Conservation (phyloP, 805 yeast species). For the Debaryomyces castellii region DNA sequence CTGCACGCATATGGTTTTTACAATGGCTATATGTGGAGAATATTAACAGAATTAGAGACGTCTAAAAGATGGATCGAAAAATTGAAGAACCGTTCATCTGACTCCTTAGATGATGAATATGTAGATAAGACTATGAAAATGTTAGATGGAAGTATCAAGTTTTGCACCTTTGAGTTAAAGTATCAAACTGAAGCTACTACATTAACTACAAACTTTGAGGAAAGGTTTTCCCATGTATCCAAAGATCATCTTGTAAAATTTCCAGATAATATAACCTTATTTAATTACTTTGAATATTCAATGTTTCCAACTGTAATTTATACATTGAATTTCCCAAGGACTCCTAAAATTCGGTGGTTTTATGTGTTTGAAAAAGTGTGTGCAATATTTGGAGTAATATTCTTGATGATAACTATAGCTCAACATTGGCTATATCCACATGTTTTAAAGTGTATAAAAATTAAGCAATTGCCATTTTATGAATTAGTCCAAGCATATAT, state of each 20-base stretch:
- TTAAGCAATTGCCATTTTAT: slow-evolving; percentile 48
- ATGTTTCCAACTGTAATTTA: slow-evolving; percentile 90
- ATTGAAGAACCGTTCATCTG: slow-evolving; percentile 26
- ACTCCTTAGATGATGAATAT: slow-evolving; percentile 20
- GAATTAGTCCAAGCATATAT: slow-evolving; percentile 52
- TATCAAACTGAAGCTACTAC: slow-evolving; percentile 46
- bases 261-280: slow-evolving; percentile 68
- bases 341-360: slow-evolving; percentile 61
- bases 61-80: slow-evolving; percentile 46
- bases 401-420: slow-evolving; percentile 77
- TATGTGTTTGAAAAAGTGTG: slow-evolving; percentile 67
- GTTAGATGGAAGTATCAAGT: slow-evolving; percentile 52
- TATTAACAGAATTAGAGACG: slow-evolving; percentile 51
- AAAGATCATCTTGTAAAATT: slow-evolving; percentile 37
- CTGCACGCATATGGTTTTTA: slow-evolving; percentile 91
- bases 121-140: slow-evolving; percentile 24
- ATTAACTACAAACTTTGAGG: slow-evolving; percentile 6
- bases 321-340: slow-evolving; percentile 80
- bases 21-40: slow-evolving; percentile 84
- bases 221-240: slow-evolving; percentile 7
- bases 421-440: slow-evolving; percentile 75
- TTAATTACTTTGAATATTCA: slow-evolving; percentile 71
- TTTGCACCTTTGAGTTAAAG: slow-evolving; percentile 71
- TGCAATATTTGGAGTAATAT: slow-evolving; percentile 86
- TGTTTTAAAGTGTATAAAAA: slow-evolving; percentile 56